A percentile compares a stretch with the other conserved stretches of the same genome.
These are phyloP conservation scores for Yarrowia alimentaria DNA, from an alignment of 805 yeast genomes.

Conservation along the genomic window DNA sequence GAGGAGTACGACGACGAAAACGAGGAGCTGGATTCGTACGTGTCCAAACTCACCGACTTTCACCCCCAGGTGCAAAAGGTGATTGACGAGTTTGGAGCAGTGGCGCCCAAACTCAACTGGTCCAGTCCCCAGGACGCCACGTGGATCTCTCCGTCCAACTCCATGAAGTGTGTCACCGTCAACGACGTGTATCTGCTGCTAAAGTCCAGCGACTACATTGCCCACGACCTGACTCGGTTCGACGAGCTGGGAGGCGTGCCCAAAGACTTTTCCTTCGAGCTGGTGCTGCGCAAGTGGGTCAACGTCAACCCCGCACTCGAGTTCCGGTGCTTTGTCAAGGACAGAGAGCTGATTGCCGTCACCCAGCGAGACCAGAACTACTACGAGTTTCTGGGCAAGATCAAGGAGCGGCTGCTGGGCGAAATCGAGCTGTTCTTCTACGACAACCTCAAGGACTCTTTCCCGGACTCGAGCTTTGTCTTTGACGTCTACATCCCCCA, in stretches of 20 bases:
- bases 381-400: constrained; percentile 63
- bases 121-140: constrained; percentile 93
- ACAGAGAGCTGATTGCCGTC: constrained; percentile 62
- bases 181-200: constrained; percentile 77
- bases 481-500: constrained; percentile 82
- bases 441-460: constrained; percentile 47
- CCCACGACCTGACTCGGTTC: constrained; percentile 79
- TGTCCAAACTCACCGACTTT: constrained; percentile 51
- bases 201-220: constrained; percentile 83
- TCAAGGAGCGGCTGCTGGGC: constrained; percentile 49
- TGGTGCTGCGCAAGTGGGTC: constrained; percentile 81
- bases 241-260: constrained; percentile 39
- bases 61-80: constrained; percentile 52
- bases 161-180: constrained; percentile 66
- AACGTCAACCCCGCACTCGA: constrained; percentile 85
- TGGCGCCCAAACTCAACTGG: constrained; percentile 93
- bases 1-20: constrained; percentile 38
- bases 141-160: constrained; percentile 82
- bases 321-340: constrained; percentile 78
- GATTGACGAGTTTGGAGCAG: constrained; percentile 50
- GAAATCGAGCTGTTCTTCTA: constrained; percentile 57
- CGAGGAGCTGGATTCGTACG: constrained; percentile 34
- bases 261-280: constrained; percentile 46
- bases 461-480: constrained; percentile 58
- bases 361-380: constrained; percentile 85